Percentiles rank a stretch among this genome's conserved stretches.
These are phyloP conservation scores for Ceratocystis alfenasii DNA, from an alignment of 2,329 filamentous ascomycete species.

Conservation along the genomic window DNA sequence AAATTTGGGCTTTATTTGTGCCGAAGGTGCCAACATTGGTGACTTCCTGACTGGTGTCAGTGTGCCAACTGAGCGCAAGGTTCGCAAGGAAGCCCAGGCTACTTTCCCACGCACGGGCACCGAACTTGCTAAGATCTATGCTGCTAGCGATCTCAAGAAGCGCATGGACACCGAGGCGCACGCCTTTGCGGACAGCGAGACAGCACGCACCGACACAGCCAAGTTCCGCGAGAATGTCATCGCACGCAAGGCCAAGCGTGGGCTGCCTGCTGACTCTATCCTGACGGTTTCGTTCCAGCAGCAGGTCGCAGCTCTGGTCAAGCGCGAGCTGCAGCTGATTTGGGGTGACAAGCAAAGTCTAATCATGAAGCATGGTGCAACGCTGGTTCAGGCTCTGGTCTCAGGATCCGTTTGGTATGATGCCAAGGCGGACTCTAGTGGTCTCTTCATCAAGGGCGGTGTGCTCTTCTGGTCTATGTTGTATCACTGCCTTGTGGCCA, in stretches of 20 bases:
- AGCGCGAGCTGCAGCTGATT: conserved; percentile 52
- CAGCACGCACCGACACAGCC: conserved; percentile 38
- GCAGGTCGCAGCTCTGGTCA: conserved; percentile 46
- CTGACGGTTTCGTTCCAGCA: conserved; percentile 42
- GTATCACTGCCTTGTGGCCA: conserved; percentile 49
- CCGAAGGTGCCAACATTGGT: conserved; percentile 53
- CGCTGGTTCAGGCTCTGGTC: conserved; percentile 48
- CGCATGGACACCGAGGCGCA: conserved; percentile 43
- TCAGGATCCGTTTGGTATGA: conserved; percentile 57
- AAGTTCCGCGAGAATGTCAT: conserved; percentile 43
- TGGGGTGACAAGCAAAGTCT: conserved; percentile 54
- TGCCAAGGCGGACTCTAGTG: conserved; percentile 43
- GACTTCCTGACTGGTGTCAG: conserved; percentile 62
- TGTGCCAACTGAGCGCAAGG: conserved; percentile 54
- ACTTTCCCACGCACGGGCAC: conserved; percentile 37
- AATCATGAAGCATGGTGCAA: conserved; percentile 48
- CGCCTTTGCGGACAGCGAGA: conserved; percentile 40
- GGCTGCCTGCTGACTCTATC: conserved; percentile 41
- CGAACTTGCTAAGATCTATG: conserved; percentile 38
- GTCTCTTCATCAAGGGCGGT: conserved; percentile 53
- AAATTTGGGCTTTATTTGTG: conserved; percentile 54
- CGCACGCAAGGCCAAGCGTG: conserved; percentile 42
- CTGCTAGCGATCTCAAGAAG: conserved; percentile 38
- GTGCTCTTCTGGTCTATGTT: conserved; percentile 53
- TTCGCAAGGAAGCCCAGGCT: conserved; percentile 34